Conservation (phyloP, 169 alveolate species). For the Cryptosporidium ubiquitum region DNA sequence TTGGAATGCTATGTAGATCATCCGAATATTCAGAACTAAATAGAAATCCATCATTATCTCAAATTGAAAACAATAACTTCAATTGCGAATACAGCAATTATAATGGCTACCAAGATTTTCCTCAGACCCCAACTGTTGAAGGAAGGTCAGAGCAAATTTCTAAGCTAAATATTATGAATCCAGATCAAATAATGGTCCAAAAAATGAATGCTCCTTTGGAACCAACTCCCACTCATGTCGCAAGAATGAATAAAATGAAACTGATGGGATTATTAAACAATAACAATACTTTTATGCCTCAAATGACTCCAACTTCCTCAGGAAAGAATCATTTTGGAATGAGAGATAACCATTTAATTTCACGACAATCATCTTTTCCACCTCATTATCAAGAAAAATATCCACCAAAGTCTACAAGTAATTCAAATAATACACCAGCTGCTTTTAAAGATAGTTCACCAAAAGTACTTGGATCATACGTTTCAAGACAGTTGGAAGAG, state of each 20-base stretch:
- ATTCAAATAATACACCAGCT: conserved; percentile 41
- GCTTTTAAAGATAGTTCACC: conserved; percentile 56
- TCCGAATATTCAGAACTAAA: conserved; percentile 3
- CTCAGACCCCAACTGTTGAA: background rate
- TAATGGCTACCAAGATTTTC: background rate
- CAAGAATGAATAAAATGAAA: conserved; percentile 62
- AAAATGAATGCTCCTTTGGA: conserved; percentile 41
- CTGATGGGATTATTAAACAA: conserved; percentile 27
- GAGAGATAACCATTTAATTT: background rate
- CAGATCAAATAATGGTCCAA: conserved; percentile 45
- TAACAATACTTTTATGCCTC: background rate
- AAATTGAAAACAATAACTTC: conserved; percentile 3
- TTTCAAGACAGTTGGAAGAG: conserved; percentile 70
- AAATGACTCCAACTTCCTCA: conserved; percentile 19
- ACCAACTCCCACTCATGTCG: conserved; percentile 73
- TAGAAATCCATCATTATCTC: conserved; percentile 36
- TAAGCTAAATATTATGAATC: conserved; percentile 48
- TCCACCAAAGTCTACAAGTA: conserved; percentile 24
- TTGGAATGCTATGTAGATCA: conserved; percentile 15
- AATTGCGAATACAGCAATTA: conserved; percentile 6
- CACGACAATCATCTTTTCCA: conserved; percentile 62
- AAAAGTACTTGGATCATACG: conserved; percentile 65
- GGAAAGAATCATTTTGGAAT: background rate
- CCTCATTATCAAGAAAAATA: conserved; percentile 61
- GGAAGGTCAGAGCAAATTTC: background rate